phyloP scores from a whole-genome alignment of 2,329 filamentous ascomycete species.

The Thielaviopsis ethacetica region DNA sequence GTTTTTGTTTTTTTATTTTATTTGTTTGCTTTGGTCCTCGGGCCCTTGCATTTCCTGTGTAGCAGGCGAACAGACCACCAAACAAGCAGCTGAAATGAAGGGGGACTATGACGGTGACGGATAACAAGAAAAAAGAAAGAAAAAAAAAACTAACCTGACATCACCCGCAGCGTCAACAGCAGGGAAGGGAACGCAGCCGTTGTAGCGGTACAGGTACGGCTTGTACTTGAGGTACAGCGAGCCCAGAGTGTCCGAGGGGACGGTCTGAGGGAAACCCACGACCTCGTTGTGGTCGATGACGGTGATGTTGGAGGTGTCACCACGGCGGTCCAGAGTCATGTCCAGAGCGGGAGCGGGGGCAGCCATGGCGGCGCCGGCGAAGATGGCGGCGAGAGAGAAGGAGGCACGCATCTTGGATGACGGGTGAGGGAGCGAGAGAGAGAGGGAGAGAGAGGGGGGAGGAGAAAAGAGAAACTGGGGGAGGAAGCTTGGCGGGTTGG shows the following conservation, averaged over 20 bases:
- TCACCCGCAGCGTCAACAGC: constrained; percentile 41
- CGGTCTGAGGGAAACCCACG: constrained; percentile 19
- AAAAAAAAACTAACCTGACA: constrained; percentile 28
- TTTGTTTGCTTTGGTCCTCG: not conserved
- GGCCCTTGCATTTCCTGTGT: not conserved
- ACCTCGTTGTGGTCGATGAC: constrained; percentile 19
- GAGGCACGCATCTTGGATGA: constrained; percentile 3
- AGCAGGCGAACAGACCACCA: not conserved
- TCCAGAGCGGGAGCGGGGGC: not conserved
- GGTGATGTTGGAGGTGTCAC: constrained; percentile 10
- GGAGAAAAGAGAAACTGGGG: not conserved
- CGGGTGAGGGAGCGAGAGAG: not conserved
- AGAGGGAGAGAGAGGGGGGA: not conserved
- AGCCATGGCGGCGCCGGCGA: constrained; percentile 1
- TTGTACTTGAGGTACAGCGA: constrained; percentile 20
- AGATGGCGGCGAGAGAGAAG: not conserved
- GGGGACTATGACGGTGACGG: not conserved
- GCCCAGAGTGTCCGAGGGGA: constrained; percentile 17
- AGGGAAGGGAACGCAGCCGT: constrained; percentile 47
- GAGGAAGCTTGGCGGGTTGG: not conserved
- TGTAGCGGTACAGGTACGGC: constrained; percentile 25
- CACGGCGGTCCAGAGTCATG: constrained; percentile 5
- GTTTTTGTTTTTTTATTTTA: not conserved
- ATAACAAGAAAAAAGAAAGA: not conserved
- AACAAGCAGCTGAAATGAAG: not conserved